Percentiles rank a stretch among this genome's conserved stretches.
These are phyloP conservation scores for Yamadazyma dendronema DNA, from an alignment of 1,139 yeast species.

Conservation along the genomic window DNA sequence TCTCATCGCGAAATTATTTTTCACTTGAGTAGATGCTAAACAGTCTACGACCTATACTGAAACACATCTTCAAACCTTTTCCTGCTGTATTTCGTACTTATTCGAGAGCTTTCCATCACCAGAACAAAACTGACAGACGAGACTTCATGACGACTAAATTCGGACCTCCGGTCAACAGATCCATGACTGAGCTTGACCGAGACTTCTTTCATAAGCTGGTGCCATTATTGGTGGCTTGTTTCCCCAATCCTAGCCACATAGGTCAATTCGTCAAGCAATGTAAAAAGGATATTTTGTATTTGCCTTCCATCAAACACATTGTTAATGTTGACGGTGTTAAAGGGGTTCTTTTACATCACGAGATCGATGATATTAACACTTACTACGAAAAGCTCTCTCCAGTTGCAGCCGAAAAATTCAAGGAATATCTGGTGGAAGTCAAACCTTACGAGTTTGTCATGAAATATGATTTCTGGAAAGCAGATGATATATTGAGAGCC, in stretches of 20 bases:
- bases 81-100: no score
- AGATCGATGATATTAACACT: slow-evolving; percentile 37
- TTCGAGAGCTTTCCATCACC: slow-evolving; percentile 18
- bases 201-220: slow-evolving; percentile 55
- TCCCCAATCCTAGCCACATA: slow-evolving; percentile 64
- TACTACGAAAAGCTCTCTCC: slow-evolving; percentile 41
- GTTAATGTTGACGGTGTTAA: slow-evolving; percentile 49
- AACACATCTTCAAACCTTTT: no score
- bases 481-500: slow-evolving; percentile 79
- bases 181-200: slow-evolving; percentile 66
- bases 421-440: slow-evolving; percentile 45
- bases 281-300: slow-evolving; percentile 54
- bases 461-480: slow-evolving; percentile 79
- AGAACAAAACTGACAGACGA: slow-evolving; percentile 27
- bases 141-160: slow-evolving; percentile 31
- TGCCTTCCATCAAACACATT: slow-evolving; percentile 67
- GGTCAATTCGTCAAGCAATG: slow-evolving; percentile 55
- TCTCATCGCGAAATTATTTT: slow-evolving; percentile 1
- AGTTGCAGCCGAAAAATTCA: slow-evolving; percentile 42
- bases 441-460: slow-evolving; percentile 56
- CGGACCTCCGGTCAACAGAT: slow-evolving; percentile 67
- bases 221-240: slow-evolving; percentile 62
- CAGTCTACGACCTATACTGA: slow-evolving; percentile 7
- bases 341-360: slow-evolving; percentile 64
- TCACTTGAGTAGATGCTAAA: slow-evolving; percentile 7